Conservation (phyloP, 768 basidiomycete species). For the Leccinellum luteum region DNA sequence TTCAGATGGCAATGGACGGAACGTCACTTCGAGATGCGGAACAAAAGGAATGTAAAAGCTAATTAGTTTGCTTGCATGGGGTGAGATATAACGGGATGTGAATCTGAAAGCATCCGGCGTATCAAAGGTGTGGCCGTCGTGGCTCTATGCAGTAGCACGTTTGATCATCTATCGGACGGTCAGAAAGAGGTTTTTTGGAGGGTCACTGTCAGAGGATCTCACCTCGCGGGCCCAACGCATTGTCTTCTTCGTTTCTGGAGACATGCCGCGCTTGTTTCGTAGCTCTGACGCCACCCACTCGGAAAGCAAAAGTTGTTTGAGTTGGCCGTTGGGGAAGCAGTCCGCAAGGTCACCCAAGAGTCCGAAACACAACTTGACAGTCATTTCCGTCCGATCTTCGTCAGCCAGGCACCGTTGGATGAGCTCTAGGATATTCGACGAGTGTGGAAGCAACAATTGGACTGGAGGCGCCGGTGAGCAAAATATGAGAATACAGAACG, state of each 20-base stretch:
- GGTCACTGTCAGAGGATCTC: slow-evolving; percentile 20
- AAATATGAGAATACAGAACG: neutral
- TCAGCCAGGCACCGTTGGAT: slow-evolving; percentile 72
- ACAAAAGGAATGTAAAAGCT: slow-evolving; percentile 17
- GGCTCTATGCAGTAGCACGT: slow-evolving; percentile 66
- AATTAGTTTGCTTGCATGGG: slow-evolving; percentile 52
- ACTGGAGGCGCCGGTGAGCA: slow-evolving; percentile 4
- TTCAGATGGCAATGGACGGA: slow-evolving; percentile 58
- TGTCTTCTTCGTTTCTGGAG: slow-evolving; percentile 80
- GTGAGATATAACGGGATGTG: slow-evolving; percentile 31
- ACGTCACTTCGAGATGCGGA: slow-evolving; percentile 13
- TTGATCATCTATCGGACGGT: slow-evolving; percentile 63
- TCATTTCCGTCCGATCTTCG: slow-evolving; percentile 79
- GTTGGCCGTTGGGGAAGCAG: slow-evolving; percentile 74
- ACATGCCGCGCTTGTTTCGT: slow-evolving; percentile 70
- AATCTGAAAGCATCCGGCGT: slow-evolving; percentile 30
- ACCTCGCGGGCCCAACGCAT: slow-evolving; percentile 95
- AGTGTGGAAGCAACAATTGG: slow-evolving; percentile 58
- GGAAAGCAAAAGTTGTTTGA: slow-evolving; percentile 74
- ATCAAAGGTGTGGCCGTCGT: slow-evolving; percentile 8
- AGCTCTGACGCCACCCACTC: slow-evolving; percentile 79
- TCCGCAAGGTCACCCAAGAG: slow-evolving; percentile 93
- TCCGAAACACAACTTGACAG: slow-evolving; percentile 75
- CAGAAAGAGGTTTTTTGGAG: neutral
- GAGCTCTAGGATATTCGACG: slow-evolving; percentile 74